phyloP scores from a whole-genome alignment of 495 filamentous ascomycete genomes.

The Cudoniella acicularis region DNA sequence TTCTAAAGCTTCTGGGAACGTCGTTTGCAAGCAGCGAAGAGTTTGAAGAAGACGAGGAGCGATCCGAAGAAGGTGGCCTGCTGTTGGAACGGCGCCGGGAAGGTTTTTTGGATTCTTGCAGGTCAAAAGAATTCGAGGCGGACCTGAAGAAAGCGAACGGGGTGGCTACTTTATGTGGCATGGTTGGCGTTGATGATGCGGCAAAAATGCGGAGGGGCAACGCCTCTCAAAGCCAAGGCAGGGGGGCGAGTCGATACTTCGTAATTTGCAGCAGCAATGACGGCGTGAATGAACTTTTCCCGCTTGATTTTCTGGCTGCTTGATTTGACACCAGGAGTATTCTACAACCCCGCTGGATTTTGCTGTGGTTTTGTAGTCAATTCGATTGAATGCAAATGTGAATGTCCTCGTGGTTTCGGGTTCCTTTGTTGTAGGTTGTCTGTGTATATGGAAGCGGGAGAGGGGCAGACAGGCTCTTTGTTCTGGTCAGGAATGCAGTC shows the following conservation, averaged over 20 bases:
- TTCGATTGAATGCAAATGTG: neutral
- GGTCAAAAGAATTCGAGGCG: conserved; percentile 32
- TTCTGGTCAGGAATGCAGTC: neutral
- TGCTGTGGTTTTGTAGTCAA: neutral
- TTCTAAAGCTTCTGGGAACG: conserved; percentile 27
- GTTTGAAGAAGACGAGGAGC: conserved; percentile 20
- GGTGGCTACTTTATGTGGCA: conserved; percentile 48
- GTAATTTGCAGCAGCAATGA: neutral
- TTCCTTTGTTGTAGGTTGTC: neutral
- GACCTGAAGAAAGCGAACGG: conserved; percentile 49
- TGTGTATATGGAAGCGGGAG: neutral
- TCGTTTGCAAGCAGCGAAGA: conserved; percentile 21
- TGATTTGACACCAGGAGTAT: neutral
- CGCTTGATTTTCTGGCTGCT: neutral
- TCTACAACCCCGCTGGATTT: too few species aligned
- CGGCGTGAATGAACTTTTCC: neutral
- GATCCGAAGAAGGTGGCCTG: conserved; percentile 18
- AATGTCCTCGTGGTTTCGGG: too few species aligned
- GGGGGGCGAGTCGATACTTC: too few species aligned
- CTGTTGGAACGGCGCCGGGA: conserved; percentile 15
- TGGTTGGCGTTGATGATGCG: conserved; percentile 23
- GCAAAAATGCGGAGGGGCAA: neutral
- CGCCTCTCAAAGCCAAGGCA: too few species aligned
- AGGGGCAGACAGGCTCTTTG: neutral
- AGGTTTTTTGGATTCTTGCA: conserved; percentile 22